Evolutionary conservation across 1,139 yeast species (phyloP).

Genomic region (Candida tropicalis): DNA sequence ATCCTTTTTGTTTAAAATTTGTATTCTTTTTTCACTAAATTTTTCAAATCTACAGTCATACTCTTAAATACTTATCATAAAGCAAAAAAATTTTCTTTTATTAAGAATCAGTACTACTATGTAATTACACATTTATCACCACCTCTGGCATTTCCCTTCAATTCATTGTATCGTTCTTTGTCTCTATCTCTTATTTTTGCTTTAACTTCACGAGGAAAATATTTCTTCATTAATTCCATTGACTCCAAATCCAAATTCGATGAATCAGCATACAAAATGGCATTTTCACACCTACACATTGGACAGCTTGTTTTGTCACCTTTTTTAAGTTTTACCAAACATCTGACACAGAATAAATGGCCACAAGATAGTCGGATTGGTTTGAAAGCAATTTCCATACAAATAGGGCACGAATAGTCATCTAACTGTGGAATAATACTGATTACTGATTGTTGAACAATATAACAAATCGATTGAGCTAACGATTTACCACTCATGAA

Average conservation of each 20-base stretch:
- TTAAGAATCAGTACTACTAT: conserved; percentile 11
- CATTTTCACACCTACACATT: conserved; percentile 56
- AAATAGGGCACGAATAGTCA: conserved; percentile 74
- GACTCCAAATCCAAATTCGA: conserved; percentile 58
- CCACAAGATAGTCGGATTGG: conserved; percentile 66
- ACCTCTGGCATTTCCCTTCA: conserved; percentile 18
- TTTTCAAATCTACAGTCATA: too few species aligned
- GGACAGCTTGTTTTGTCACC: conserved; percentile 64
- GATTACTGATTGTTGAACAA: conserved; percentile 57
- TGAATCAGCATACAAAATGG: conserved; percentile 60
- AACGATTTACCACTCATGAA: conserved; percentile 51
- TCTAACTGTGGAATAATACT: conserved; percentile 70
- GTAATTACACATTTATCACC: conserved; percentile 31
- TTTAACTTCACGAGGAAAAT: conserved; percentile 70
- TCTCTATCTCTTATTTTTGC: conserved; percentile 62
- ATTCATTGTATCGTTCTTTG: conserved; percentile 48
- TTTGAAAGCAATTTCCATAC: conserved; percentile 68
- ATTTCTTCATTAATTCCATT: conserved; percentile 54
- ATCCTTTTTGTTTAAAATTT: not conserved
- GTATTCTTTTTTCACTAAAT: not conserved
- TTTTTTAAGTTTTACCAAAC: conserved; percentile 67
- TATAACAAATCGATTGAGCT: conserved; percentile 56
- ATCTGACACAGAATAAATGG: conserved; percentile 72
- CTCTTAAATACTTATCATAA: not conserved
- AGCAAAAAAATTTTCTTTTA: not conserved